Evolutionary conservation across 2,329 filamentous ascomycete genomes (phyloP).

Genomic region (Ceratocystis lukuohia): DNA sequence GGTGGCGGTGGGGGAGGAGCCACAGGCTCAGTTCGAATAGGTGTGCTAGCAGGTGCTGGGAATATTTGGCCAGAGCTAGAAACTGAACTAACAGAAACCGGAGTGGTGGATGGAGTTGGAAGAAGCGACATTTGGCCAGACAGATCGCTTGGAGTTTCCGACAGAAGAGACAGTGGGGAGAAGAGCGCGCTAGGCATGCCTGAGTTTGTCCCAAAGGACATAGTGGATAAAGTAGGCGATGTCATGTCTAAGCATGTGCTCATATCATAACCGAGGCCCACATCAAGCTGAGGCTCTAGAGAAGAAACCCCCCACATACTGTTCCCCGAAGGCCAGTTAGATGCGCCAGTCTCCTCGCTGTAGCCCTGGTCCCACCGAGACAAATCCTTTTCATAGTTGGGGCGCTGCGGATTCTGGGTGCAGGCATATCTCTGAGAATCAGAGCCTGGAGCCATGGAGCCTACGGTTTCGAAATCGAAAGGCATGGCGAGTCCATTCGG

Average conservation of each 20-base stretch:
- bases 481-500: neutral
- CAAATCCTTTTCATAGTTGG: neutral
- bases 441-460: neutral
- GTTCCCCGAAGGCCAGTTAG: conserved; percentile 2
- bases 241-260: conserved; percentile 1
- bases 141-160: conserved; percentile 11
- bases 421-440: neutral
- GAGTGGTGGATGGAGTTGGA: conserved; percentile 18
- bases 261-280: neutral
- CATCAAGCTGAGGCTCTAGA: neutral
- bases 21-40: conserved; percentile 9
- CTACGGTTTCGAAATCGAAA: neutral
- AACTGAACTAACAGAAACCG: conserved; percentile 15
- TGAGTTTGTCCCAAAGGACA: conserved; percentile 12
- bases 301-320: neutral
- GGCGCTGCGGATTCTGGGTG: neutral
- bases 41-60: conserved; percentile 13
- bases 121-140: conserved; percentile 10
- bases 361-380: neutral
- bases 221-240: conserved; percentile 11
- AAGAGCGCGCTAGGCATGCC: neutral
- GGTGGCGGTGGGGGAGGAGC: neutral
- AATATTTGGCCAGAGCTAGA: conserved; percentile 17
- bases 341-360: neutral
- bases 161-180: conserved; percentile 13